Base-by-base conservation (phyloP, 23 red algal genomes). In the Agarophyton chilense region DNA sequence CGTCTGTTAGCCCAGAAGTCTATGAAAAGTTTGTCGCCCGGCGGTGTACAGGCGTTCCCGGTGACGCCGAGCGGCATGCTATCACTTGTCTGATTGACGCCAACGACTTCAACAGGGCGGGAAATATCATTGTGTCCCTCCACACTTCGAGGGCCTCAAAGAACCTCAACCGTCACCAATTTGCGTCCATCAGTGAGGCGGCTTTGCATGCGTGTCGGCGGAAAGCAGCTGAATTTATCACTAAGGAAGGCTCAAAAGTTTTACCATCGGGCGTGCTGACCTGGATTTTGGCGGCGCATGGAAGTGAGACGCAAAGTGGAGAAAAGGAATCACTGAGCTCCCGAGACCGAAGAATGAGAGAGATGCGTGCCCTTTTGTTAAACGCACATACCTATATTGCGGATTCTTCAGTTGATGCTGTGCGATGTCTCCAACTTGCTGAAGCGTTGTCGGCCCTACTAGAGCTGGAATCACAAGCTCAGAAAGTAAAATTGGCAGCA, bases 391-490 rank as follows among this genome's bases (percentile, higher is more conserved):
- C 70, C 5, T 82, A 82, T 41, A 77, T 91, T 38, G 36, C 76
- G 10, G 88, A 91, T 64, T 82, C 88, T 26, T 91, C 88, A 38
- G 88, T 91, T 13, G 88, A 91, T 75, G 77, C 88, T 28, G 88
- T 82, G 31, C 88, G 88, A 19, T 82, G 76, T 34, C 60, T 91
- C 11, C 88, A 91, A 81, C 65, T 91, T 26, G 88, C 88, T 33
- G 88, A 91, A 72, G 88, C 88, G 8, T 68, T 91, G 53, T 89
- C 85, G 16, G 85, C 85, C 17, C 52, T 89, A 16, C 46, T 89
- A 19, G 73, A 89, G 40, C 55, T 78, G 14, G 85, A 89, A 8
- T 60, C 71, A 16, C 38, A 28, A 26, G 50, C 35, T 43, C 50
- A 38, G 18, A 80, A 19, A 38, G 38, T 33, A 19, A 80, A 60